Conservation (phyloP, 2,329 filamentous ascomycete species). For the Parastagonospora avenae region DNA sequence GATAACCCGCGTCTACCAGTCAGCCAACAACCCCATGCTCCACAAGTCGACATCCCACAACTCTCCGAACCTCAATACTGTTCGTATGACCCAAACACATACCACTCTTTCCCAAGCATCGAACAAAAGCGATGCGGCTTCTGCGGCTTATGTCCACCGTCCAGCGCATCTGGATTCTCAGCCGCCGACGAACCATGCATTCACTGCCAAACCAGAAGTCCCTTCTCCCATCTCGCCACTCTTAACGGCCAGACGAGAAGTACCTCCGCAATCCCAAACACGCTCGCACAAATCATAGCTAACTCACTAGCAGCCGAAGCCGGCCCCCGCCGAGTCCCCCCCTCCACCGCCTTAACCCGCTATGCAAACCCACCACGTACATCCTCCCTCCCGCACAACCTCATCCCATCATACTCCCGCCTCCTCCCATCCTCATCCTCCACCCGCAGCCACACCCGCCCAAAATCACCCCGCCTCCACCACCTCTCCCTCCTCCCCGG, state of each 20-base stretch:
- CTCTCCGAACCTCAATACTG: slow-evolving; percentile 13
- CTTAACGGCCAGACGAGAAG: not conserved
- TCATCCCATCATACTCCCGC: not conserved
- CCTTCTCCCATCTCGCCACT: slow-evolving; percentile 14
- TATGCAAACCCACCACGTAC: slow-evolving; percentile 17
- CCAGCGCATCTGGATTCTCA: not conserved
- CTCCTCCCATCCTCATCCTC: not conserved
- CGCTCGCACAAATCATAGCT: not conserved
- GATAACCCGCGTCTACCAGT: not conserved
- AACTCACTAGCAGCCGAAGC: slow-evolving; percentile 5
- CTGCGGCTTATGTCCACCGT: slow-evolving; percentile 17
- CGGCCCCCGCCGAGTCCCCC: slow-evolving; percentile 13
- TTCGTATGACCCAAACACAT: slow-evolving; percentile 21
- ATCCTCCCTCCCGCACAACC: slow-evolving; percentile 7
- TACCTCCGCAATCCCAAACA: not conserved
- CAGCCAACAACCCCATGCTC: not conserved
- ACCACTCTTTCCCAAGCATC: slow-evolving; percentile 25
- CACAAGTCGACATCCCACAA: slow-evolving; percentile 10
- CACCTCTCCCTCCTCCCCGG: slow-evolving; percentile 20
- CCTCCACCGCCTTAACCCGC: slow-evolving; percentile 10
- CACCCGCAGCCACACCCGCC: slow-evolving; percentile 10
- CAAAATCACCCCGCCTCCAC: slow-evolving; percentile 22
- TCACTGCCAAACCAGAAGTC: slow-evolving; percentile 13
- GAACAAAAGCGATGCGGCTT: slow-evolving; percentile 17
- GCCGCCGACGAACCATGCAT: slow-evolving; percentile 13